Evolutionary conservation across 352 stramenopile species (phyloP).

Genomic region (Phytophthora macrochlamydospora): DNA sequence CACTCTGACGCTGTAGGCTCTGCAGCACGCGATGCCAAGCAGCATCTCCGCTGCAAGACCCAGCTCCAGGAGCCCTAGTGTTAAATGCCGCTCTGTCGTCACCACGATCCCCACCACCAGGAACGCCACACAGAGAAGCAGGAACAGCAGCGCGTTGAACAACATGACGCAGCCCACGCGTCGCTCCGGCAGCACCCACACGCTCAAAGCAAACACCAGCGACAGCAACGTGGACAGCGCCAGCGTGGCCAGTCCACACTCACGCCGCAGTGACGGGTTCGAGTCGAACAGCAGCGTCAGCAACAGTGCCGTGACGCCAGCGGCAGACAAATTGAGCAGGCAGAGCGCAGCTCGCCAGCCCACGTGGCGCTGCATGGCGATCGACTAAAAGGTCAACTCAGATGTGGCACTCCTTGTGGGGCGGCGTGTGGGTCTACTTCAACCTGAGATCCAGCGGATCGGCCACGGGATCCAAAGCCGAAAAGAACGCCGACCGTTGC

Average conservation of each 20-base stretch:
- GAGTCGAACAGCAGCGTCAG: slow-evolving; percentile 7
- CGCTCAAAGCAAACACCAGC: slow-evolving; percentile 3
- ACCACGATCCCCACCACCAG: background rate
- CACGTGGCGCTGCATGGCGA: background rate
- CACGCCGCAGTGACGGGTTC: slow-evolving; percentile 1
- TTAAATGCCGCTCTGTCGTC: background rate
- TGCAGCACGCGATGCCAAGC: slow-evolving; percentile 12
- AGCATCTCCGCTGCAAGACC: slow-evolving; percentile 6
- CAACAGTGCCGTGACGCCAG: slow-evolving; percentile 5
- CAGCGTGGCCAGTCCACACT: slow-evolving; percentile 1
- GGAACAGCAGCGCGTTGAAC: slow-evolving; percentile 11
- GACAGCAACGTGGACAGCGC: slow-evolving; percentile 9
- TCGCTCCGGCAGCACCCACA: slow-evolving; percentile 11
- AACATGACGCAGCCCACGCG: slow-evolving; percentile 18
- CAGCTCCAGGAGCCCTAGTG: slow-evolving; percentile 14
- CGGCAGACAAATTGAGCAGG: slow-evolving; percentile 8
- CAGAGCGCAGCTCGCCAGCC: slow-evolving; percentile 8
- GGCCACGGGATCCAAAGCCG: slow-evolving; percentile 3
- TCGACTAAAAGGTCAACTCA: background rate
- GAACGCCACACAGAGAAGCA: slow-evolving; percentile 6
- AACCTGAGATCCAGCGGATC: background rate
- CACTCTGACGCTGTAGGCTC: slow-evolving; percentile 16
- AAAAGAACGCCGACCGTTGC: slow-evolving; percentile 13
- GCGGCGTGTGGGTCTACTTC: background rate
- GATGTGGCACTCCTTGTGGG: background rate